A percentile compares a stretch with the other conserved stretches of the same genome.
Evolutionary conservation across 495 filamentous ascomycete genomes (phyloP).

Genomic region (Penicillium coprophilum): DNA sequence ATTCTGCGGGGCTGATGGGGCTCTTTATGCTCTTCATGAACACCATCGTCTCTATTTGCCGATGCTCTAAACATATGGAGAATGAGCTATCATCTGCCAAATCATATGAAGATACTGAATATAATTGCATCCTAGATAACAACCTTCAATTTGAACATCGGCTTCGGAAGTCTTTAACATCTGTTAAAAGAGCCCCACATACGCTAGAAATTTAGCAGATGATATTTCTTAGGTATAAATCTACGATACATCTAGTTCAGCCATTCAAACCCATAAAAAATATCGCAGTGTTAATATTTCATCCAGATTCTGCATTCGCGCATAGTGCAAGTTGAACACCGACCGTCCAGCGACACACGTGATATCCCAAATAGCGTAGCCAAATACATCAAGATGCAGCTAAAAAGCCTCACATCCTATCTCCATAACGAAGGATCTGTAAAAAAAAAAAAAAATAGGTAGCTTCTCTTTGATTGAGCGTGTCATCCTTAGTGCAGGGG

Average conservation of each 20-base stretch:
- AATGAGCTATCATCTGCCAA: not conserved
- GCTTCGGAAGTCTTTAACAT: no score
- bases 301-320: not conserved
- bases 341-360: not conserved
- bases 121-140: not conserved
- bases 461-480: constrained; percentile 98
- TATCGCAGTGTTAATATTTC: not conserved
- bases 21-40: no score
- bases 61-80: not conserved
- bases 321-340: not conserved
- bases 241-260: not conserved
- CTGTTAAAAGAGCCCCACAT: not conserved
- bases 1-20: not conserved
- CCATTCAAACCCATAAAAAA: not conserved
- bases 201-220: not conserved
- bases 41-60: not conserved
- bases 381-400: not conserved
- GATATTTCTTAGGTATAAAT: not conserved
- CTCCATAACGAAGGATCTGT: not conserved
- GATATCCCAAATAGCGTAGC: not conserved
- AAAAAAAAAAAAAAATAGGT: constrained; percentile 63
- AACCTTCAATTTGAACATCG: not conserved
- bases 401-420: not conserved
- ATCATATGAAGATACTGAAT: not conserved
- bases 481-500: constrained; percentile 99